A percentile compares a stretch with the other conserved stretches of the same genome.
phyloP scores from a whole-genome alignment of 2,329 filamentous ascomycete genomes.

The Hypomyces perniciosus region DNA sequence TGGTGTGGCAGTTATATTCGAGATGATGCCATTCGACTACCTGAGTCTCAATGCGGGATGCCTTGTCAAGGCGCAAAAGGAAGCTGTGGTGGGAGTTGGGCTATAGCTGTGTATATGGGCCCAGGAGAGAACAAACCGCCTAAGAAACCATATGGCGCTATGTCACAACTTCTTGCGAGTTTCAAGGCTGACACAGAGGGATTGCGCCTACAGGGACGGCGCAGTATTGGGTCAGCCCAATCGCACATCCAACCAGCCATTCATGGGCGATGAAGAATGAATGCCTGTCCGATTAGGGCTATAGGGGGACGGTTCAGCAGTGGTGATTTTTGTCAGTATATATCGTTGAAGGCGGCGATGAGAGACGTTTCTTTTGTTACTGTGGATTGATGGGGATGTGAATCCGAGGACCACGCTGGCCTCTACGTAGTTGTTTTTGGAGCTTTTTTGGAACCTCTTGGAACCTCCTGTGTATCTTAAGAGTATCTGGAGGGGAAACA shows the following conservation, averaged over 20 bases:
- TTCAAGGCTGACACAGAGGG: background rate
- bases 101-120: conserved; percentile 18
- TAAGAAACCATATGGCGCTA: background rate
- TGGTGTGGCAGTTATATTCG: conserved; percentile 38
- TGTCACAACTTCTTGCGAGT: conserved; percentile 3
- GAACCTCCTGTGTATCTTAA: conserved; percentile 11
- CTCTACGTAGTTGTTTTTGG: background rate
- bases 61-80: conserved; percentile 16
- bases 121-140: background rate
- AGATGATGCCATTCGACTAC: conserved; percentile 19
- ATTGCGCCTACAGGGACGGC: background rate
- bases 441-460: conserved; percentile 4
- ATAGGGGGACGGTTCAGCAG: background rate
- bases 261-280: too few species aligned
- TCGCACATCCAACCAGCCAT: too few species aligned
- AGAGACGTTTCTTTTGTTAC: background rate
- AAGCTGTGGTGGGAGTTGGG: conserved; percentile 22
- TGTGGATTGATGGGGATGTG: background rate
- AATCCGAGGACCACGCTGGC: background rate
- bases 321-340: background rate
- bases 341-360: background rate
- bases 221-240: background rate
- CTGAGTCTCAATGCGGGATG: conserved; percentile 20
- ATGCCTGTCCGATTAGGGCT: too few species aligned
- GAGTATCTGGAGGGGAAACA: conserved; percentile 9